These are phyloP conservation scores for Scheffersomyces insectosa DNA, from an alignment of 1,139 yeast species.

Conservation along the genomic window DNA sequence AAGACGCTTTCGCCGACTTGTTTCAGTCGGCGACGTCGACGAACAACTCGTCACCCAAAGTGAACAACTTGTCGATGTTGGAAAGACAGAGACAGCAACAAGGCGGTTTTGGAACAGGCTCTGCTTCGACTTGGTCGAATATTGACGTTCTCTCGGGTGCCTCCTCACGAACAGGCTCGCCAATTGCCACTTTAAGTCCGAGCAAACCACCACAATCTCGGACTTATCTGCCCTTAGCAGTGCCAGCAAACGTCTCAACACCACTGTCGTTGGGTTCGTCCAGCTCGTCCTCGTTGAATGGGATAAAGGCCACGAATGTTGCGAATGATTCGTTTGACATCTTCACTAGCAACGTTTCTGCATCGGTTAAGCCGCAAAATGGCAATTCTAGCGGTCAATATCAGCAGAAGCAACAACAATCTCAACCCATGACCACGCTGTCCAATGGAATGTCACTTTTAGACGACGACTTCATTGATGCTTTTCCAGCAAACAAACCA, in stretches of 20 bases:
- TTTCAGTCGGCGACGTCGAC: slow-evolving; percentile 37
- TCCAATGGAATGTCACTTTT: slow-evolving; percentile 20
- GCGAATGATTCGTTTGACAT: slow-evolving; percentile 10
- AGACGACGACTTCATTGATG: slow-evolving; percentile 48
- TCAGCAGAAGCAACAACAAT: slow-evolving; percentile 1
- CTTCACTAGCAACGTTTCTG: slow-evolving; percentile 2
- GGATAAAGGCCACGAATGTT: not conserved
- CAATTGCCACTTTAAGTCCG: not conserved
- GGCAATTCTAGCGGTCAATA: too few relatives aligned
- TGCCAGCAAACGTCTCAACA: not conserved
- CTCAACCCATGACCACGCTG: not conserved
- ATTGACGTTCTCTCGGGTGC: slow-evolving; percentile 13
- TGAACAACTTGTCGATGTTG: slow-evolving; percentile 17
- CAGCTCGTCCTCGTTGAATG: not conserved
- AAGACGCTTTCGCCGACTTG: slow-evolving; percentile 51
- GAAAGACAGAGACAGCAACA: slow-evolving; percentile 21
- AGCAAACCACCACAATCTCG: not conserved
- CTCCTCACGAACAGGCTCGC: slow-evolving; percentile 5
- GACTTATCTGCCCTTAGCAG: not conserved
- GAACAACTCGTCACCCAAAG: slow-evolving; percentile 6
- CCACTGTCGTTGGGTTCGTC: not conserved
- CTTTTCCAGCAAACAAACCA: slow-evolving; percentile 12
- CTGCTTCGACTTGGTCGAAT: slow-evolving; percentile 18
- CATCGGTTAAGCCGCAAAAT: slow-evolving; percentile 1
- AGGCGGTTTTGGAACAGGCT: not conserved